Conservation (phyloP, 1,284 basidiomycete species). For the Trametes versicolor region DNA sequence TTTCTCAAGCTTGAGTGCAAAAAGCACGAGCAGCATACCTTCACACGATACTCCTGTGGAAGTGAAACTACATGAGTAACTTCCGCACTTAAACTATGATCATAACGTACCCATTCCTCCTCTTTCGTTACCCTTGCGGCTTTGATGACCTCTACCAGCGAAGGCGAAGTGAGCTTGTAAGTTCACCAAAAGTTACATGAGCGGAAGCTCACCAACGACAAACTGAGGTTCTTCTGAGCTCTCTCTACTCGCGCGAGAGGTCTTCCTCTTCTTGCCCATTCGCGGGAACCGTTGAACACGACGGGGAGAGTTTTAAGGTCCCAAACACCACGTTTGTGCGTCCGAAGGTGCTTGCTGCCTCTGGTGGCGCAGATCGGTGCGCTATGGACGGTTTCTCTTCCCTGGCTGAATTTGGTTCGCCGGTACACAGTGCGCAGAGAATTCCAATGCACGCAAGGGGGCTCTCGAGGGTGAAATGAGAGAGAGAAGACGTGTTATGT, state of each 20-base stretch:
- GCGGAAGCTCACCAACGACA: conserved; percentile 58
- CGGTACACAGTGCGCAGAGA: not conserved
- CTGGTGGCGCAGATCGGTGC: too few relatives aligned
- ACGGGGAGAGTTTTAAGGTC: too few relatives aligned
- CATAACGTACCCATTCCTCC: conserved; percentile 53
- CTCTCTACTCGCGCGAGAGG: conserved; percentile 9
- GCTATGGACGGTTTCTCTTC: too few relatives aligned
- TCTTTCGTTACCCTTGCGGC: conserved; percentile 56
- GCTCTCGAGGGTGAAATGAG: too few relatives aligned
- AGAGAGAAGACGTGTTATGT: too few relatives aligned
- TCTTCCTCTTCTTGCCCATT: conserved; percentile 22
- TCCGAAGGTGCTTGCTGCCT: too few relatives aligned
- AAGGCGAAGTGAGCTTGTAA: not conserved
- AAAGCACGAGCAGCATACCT: conserved; percentile 48
- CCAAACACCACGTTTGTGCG: too few relatives aligned
- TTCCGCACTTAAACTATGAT: not conserved
- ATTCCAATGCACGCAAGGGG: not conserved
- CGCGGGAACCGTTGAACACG: not conserved
- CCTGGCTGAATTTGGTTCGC: too few relatives aligned
- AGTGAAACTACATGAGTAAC: not conserved
- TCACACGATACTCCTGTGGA: conserved; percentile 66
- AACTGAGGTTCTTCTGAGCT: conserved; percentile 50
- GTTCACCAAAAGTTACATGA: not conserved
- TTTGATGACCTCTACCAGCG: conserved; percentile 60
- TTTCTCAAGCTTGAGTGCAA: not conserved